These are phyloP conservation scores for Lactifluus volemus DNA, from an alignment of 768 basidiomycete genomes.

Conservation along the genomic window DNA sequence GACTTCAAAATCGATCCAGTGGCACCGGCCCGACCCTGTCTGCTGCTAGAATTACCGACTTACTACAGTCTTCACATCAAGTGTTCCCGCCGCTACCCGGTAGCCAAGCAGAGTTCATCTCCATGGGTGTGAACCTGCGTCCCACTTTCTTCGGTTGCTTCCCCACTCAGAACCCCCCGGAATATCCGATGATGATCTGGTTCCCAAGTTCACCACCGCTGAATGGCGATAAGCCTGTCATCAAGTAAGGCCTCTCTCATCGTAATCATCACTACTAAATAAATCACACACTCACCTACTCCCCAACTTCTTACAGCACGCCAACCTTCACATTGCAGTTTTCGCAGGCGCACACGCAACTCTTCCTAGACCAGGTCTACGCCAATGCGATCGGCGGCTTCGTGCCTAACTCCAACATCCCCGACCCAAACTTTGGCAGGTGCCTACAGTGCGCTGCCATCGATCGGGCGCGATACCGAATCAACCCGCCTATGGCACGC, in stretches of 20 bases:
- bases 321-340: constrained; percentile 56
- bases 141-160: constrained; percentile 80
- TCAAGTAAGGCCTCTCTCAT: constrained; percentile 40
- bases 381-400: constrained; percentile 51
- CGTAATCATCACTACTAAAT: background rate
- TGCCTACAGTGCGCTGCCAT: constrained; percentile 66
- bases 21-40: constrained; percentile 45
- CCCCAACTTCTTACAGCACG: constrained; percentile 32
- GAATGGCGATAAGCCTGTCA: constrained; percentile 48
- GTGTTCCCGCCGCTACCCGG: constrained; percentile 56
- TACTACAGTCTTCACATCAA: constrained; percentile 45
- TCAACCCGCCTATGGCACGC: constrained; percentile 17
- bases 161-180: constrained; percentile 37
- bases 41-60: constrained; percentile 31
- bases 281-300: background rate
- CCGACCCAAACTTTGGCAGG: constrained; percentile 48
- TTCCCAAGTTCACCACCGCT: constrained; percentile 71
- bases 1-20: constrained; percentile 24
- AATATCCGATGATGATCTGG: constrained; percentile 64
- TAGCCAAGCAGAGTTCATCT: constrained; percentile 42
- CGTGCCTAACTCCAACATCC: constrained; percentile 44
- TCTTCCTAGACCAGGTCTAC: constrained; percentile 57
- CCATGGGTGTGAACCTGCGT: constrained; percentile 52
- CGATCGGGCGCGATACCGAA: constrained; percentile 28
- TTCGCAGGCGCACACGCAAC: constrained; percentile 39